Evolutionary conservation across 2,329 filamentous ascomycete genomes (phyloP).

Genomic region (Coleophoma crateriformis): DNA sequence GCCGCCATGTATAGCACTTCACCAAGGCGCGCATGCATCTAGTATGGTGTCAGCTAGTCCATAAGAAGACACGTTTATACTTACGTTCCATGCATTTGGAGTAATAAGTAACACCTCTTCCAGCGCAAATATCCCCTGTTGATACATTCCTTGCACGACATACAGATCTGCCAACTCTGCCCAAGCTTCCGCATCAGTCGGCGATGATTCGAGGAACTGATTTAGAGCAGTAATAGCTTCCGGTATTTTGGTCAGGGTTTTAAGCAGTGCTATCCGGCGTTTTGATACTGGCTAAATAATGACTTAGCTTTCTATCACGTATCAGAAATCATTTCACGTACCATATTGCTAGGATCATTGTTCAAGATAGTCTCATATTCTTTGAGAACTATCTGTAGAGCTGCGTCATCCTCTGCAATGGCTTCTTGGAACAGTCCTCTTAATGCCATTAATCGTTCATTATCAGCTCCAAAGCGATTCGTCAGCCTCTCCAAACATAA

Average conservation of each 20-base stretch:
- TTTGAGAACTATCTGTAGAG: conserved; percentile 64
- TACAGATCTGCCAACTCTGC: conserved; percentile 87
- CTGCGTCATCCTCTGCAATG: conserved; percentile 58
- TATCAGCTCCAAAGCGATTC: conserved; percentile 73
- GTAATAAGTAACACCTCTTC: conserved; percentile 85
- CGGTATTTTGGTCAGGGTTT: conserved; percentile 60
- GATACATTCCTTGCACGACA: conserved; percentile 68
- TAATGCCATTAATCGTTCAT: conserved; percentile 82
- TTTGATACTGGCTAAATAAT: conserved; percentile 70
- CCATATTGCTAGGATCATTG: conserved; percentile 74
- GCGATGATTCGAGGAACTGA: conserved; percentile 72
- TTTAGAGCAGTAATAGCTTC: conserved; percentile 74
- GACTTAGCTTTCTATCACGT: conserved; percentile 24
- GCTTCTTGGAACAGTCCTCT: conserved; percentile 82
- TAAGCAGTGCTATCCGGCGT: conserved; percentile 73
- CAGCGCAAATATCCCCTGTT: conserved; percentile 80
- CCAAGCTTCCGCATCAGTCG: conserved; percentile 92
- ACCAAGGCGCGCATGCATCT: conserved; percentile 83
- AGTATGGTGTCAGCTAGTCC: conserved; percentile 23
- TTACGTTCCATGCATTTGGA: conserved; percentile 93
- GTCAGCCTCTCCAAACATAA: conserved; percentile 70
- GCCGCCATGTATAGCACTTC: conserved; percentile 74
- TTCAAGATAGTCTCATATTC: conserved; percentile 73
- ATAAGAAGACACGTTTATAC: conserved; percentile 25
- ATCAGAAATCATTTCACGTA: conserved; percentile 35